phyloP scores from a whole-genome alignment of 2,329 filamentous ascomycete species.

The Davidsoniella virescens region DNA sequence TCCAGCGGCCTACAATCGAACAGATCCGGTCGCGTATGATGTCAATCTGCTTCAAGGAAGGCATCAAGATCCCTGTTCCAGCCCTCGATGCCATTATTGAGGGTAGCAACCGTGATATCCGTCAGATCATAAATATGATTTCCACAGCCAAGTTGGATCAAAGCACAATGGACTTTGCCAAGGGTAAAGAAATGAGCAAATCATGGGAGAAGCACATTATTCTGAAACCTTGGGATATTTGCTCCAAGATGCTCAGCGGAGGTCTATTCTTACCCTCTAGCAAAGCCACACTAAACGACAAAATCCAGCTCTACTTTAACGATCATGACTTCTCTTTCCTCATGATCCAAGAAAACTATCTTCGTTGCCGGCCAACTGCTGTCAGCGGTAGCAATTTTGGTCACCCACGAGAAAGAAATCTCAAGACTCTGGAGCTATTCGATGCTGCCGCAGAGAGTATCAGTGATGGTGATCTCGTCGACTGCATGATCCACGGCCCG shows the following conservation, averaged over 20 bases:
- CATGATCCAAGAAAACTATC: conserved; percentile 97
- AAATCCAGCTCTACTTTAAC: conserved; percentile 98
- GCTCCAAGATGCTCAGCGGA: conserved; percentile 74
- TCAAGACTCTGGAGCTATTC: conserved; percentile 73
- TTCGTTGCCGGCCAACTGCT: conserved; percentile 60
- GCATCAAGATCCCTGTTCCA: conserved; percentile 63
- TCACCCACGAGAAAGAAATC: conserved; percentile 48
- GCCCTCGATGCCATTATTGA: conserved; percentile 91
- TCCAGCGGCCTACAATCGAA: conserved; percentile 77
- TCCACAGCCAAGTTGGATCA: conserved; percentile 84
- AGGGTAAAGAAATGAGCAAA: conserved; percentile 88
- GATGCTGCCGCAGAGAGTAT: conserved; percentile 89
- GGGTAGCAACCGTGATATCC: conserved; percentile 87
- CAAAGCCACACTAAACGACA: conserved; percentile 83
- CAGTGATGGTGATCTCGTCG: conserved; percentile 88
- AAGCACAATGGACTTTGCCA: conserved; percentile 60
- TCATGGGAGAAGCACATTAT: conserved; percentile 97
- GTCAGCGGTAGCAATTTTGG: conserved; percentile 39
- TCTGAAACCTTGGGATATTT: conserved; percentile 96
- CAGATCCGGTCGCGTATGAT: conserved; percentile 84
- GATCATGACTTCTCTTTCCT: conserved; percentile 95
- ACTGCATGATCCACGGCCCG: conserved; percentile 94
- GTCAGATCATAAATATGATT: conserved; percentile 98
- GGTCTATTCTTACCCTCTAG: conserved; percentile 73
- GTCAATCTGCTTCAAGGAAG: conserved; percentile 88